Conservation (phyloP, 2,329 filamentous ascomycete species). For the Colletotrichum eleusines region DNA sequence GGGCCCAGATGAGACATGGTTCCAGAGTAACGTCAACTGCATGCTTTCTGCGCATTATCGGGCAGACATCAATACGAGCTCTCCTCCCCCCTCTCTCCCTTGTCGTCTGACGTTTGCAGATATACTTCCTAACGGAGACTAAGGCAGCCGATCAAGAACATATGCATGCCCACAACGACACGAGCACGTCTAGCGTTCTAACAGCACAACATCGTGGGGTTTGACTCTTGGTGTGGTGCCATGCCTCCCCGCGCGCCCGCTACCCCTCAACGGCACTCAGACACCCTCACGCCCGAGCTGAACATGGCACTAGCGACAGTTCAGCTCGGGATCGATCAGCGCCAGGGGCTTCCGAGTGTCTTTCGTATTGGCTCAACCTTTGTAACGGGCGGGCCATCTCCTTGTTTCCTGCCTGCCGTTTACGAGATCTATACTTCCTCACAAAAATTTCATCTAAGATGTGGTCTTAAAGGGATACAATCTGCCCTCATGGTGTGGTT, state of each 20-base stretch:
- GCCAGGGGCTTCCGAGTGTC: conserved; percentile 15
- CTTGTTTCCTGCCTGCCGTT: neutral
- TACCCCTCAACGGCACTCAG: conserved; percentile 1
- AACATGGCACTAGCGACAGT: neutral
- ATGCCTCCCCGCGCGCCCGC: neutral
- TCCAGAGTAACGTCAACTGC: neutral
- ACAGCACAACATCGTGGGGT: neutral
- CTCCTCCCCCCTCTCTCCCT: neutral
- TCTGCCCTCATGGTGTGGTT: neutral
- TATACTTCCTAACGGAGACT: neutral
- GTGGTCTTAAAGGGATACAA: neutral
- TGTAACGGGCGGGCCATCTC: conserved; percentile 6
- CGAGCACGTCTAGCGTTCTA: neutral
- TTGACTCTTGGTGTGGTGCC: neutral
- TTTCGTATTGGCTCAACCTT: conserved; percentile 5
- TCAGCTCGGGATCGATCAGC: conserved; percentile 16
- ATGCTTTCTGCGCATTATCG: neutral
- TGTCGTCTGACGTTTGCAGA: neutral
- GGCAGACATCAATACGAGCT: conserved; percentile 19
- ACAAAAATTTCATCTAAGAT: neutral
- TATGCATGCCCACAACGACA: neutral
- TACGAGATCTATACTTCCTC: neutral
- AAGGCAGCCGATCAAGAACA: neutral
- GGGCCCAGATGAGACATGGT: conserved; percentile 19
- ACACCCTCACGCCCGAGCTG: neutral